phyloP scores from a whole-genome alignment of 2,329 filamentous ascomycete species.

The Ramularia collo-cygni region DNA sequence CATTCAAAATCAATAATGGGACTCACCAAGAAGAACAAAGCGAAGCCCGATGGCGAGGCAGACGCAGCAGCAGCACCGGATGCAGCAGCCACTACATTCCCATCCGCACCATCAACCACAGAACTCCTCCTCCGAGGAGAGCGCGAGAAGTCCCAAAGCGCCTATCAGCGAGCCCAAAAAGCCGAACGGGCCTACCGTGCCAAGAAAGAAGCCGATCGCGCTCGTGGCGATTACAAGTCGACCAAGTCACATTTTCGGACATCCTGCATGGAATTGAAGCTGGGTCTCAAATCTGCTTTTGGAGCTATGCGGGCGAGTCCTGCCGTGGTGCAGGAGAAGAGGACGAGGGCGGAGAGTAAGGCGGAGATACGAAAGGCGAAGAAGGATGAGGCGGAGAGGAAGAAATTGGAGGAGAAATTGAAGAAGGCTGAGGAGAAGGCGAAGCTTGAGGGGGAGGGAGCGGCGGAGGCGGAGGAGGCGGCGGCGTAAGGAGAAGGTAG shows the following conservation, averaged over 20 bases:
- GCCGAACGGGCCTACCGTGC: conserved; percentile 1
- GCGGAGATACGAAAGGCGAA: neutral
- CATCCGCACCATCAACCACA: neutral
- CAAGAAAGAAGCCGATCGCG: neutral
- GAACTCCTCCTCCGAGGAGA: neutral
- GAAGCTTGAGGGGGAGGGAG: neutral
- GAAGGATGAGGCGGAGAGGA: conserved; percentile 1
- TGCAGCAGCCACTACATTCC: neutral
- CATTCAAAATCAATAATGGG: neutral
- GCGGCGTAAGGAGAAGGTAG: neutral
- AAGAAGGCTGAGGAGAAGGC: conserved; percentile 1
- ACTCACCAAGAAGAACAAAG: neutral
- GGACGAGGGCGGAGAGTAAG: neutral
- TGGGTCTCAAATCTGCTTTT: neutral
- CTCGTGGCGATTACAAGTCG: neutral
- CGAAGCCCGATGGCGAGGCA: neutral
- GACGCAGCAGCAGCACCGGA: neutral
- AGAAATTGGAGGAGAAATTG: neutral
- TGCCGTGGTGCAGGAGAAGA: conserved; percentile 40
- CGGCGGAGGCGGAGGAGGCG: neutral
- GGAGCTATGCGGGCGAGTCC: neutral
- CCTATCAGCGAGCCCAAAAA: neutral
- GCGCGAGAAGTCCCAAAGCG: neutral
- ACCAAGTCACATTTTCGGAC: neutral
- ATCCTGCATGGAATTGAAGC: neutral